These are phyloP conservation scores for Paradendryphiella salina DNA, from an alignment of 2,329 filamentous ascomycete species.

Conservation along the genomic window DNA sequence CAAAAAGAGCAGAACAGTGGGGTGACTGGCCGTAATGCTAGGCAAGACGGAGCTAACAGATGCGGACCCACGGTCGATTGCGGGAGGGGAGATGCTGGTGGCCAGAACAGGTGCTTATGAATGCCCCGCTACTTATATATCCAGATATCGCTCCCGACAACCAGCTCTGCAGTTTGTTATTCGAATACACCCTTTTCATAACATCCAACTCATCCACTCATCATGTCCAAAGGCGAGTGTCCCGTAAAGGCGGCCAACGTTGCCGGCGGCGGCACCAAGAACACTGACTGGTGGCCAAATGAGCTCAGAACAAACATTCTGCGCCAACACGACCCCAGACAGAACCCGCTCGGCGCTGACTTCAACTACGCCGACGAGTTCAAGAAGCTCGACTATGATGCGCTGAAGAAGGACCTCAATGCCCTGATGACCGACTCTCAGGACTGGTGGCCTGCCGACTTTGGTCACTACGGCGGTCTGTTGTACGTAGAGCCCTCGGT, in stretches of 20 bases:
- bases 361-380: constrained; percentile 76
- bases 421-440: constrained; percentile 76
- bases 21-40: constrained; percentile 15
- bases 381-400: constrained; percentile 70
- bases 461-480: constrained; percentile 78
- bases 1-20: constrained; percentile 10
- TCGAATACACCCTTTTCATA: constrained; percentile 9
- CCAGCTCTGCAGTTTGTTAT: constrained; percentile 10
- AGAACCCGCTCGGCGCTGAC: constrained; percentile 66
- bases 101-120: constrained; percentile 37
- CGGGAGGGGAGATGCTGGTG: constrained; percentile 31
- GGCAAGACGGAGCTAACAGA: constrained; percentile 26
- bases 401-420: constrained; percentile 73
- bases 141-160: constrained; percentile 11
- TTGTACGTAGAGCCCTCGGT: constrained; percentile 50
- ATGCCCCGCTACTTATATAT: constrained; percentile 34
- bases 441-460: constrained; percentile 81
- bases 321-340: constrained; percentile 67
- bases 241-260: constrained; percentile 42
- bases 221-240: constrained; percentile 43
- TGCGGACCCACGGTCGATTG: constrained; percentile 21
- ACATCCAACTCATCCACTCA: constrained; percentile 25
- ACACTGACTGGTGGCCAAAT: constrained; percentile 75
- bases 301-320: constrained; percentile 70
- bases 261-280: constrained; percentile 66